phyloP scores from a whole-genome alignment of 2,329 filamentous ascomycete genomes.

The Scytalidium sp. region DNA sequence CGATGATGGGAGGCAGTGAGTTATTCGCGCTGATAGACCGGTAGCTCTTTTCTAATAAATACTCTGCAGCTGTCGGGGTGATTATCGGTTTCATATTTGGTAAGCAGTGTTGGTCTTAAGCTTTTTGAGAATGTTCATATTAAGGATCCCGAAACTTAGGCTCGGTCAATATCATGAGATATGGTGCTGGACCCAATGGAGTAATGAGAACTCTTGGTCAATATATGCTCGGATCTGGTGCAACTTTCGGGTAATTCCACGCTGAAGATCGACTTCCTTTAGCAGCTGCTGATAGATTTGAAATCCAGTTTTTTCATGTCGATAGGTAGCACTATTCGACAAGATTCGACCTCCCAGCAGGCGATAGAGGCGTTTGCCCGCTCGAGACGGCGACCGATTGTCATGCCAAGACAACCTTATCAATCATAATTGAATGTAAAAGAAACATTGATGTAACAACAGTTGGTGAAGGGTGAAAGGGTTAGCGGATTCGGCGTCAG shows the following conservation, averaged over 20 bases:
- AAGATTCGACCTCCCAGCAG: constrained; percentile 73
- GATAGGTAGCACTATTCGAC: constrained; percentile 93
- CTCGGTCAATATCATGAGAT: constrained; percentile 91
- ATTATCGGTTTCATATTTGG: constrained; percentile 99
- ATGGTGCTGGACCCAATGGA: constrained; percentile 88
- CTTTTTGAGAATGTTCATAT: neutral
- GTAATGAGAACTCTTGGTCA: constrained; percentile 93
- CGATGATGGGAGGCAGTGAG: constrained; percentile 97
- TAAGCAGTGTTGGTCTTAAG: constrained; percentile 36
- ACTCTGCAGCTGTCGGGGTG: constrained; percentile 72
- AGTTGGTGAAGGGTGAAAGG: neutral
- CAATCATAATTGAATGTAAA: constrained; percentile 4
- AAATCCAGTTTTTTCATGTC: constrained; percentile 89
- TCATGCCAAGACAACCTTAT: constrained; percentile 41
- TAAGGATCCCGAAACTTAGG: constrained; percentile 46
- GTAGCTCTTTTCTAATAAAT: constrained; percentile 5
- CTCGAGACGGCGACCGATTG: constrained; percentile 71
- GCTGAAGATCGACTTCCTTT: too few relatives aligned
- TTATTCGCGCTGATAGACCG: constrained; percentile 34
- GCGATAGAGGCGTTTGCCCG: constrained; percentile 72
- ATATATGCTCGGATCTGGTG: constrained; percentile 93
- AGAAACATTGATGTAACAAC: neutral
- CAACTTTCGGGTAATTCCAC: constrained; percentile 81
- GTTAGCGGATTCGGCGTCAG: neutral
- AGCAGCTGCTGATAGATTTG: constrained; percentile 16